A percentile compares a stretch with the other conserved stretches of the same genome.
Evolutionary conservation across 2,329 filamentous ascomycete genomes (phyloP).

Genomic region (Achaetomium macrosporum): DNA sequence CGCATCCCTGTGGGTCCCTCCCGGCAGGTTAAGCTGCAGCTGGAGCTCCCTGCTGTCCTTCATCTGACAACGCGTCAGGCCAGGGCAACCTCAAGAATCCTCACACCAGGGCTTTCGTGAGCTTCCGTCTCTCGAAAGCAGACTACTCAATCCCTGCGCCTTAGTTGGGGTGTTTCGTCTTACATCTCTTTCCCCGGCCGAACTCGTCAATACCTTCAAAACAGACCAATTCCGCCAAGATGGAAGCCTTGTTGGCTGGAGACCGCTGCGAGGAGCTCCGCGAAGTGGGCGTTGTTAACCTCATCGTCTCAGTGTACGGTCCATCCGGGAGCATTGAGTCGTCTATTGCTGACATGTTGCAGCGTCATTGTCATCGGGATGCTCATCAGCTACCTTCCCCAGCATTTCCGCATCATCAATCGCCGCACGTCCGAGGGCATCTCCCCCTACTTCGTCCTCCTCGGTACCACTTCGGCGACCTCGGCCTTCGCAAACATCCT

Average conservation of each 20-base stretch:
- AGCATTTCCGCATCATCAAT: conserved; percentile 85
- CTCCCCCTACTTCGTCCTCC: conserved; percentile 87
- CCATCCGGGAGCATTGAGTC: background rate
- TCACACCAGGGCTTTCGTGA: background rate
- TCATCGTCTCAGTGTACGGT: conserved; percentile 50
- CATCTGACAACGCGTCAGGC: background rate
- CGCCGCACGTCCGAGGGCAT: conserved; percentile 87
- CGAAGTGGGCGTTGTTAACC: conserved; percentile 48
- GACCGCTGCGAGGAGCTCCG: conserved; percentile 48
- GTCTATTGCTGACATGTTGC: conserved; percentile 11
- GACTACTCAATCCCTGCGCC: too few relatives aligned
- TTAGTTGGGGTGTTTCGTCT: background rate
- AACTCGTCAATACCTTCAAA: background rate
- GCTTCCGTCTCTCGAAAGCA: background rate
- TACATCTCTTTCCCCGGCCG: background rate
- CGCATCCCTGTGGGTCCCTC: background rate
- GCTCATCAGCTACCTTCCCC: conserved; percentile 86
- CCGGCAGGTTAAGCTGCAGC: background rate
- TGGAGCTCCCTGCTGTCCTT: background rate
- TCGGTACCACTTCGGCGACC: conserved; percentile 87
- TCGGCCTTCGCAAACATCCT: conserved; percentile 90
- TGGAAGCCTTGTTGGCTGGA: conserved; percentile 29
- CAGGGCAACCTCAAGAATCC: background rate
- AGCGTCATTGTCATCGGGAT: conserved; percentile 80
- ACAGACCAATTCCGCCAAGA: conserved; percentile 15